Percentiles rank a stretch among this genome's conserved stretches.
These are phyloP conservation scores for Septoria petroselini DNA, from an alignment of 2,329 filamentous ascomycete genomes.

Conservation along the genomic window DNA sequence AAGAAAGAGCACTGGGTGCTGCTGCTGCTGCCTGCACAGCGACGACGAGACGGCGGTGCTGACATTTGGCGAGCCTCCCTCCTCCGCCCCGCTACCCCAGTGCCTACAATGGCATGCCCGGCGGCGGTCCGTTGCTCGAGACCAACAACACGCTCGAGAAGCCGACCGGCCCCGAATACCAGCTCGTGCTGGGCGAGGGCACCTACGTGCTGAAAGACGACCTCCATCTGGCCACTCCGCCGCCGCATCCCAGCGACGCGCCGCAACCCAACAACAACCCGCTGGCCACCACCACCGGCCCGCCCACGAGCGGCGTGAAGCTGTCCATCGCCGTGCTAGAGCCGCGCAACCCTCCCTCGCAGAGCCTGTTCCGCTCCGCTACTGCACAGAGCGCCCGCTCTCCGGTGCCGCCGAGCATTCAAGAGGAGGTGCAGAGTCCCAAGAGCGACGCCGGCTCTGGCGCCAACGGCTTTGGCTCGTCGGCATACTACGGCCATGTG, in stretches of 20 bases:
- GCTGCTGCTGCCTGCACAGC: no score
- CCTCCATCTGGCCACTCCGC: conserved; percentile 86
- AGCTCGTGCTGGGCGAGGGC: conserved; percentile 91
- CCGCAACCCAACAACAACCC: conserved; percentile 86
- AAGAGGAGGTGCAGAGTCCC: conserved; percentile 47
- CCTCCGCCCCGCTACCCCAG: conserved; percentile 65
- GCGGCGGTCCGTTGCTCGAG: conserved; percentile 75
- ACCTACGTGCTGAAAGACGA: conserved; percentile 90
- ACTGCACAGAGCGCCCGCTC: conserved; percentile 41
- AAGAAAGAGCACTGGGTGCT: no score
- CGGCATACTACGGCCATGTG: conserved; percentile 32
- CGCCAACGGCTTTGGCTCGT: conserved; percentile 38
- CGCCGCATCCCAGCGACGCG: conserved; percentile 90
- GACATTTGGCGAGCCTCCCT: conserved; percentile 19
- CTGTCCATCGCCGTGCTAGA: conserved; percentile 74
- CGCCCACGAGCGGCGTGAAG: conserved; percentile 81
- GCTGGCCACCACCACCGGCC: conserved; percentile 76
- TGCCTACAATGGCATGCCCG: conserved; percentile 62
- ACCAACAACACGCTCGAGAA: conserved; percentile 86
- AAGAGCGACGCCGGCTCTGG: conserved; percentile 47
- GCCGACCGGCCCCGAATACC: conserved; percentile 77
- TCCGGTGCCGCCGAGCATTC: conserved; percentile 45
- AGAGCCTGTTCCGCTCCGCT: conserved; percentile 42
- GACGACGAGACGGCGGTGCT: no score
- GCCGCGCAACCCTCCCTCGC: conserved; percentile 46